Evolutionary conservation across 1,284 basidiomycete species (phyloP).

Genomic region (Spongispora temasekensis): DNA sequence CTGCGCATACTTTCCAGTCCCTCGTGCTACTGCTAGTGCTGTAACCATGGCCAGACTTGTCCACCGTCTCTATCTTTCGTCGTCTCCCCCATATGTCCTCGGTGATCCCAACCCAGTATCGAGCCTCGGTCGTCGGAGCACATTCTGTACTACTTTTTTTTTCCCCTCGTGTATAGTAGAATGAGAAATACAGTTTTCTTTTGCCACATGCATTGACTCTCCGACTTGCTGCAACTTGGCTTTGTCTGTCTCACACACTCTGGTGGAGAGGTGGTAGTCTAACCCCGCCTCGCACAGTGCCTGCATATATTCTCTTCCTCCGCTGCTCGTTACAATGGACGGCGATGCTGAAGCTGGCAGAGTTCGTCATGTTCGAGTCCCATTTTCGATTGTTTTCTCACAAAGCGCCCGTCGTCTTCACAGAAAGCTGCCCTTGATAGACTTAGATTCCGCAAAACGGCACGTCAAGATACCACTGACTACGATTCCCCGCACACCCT

Average conservation of each 20-base stretch:
- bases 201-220: conserved; percentile 61
- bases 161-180: conserved; percentile 32
- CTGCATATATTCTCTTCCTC: conserved; percentile 16
- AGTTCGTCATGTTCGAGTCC: conserved; percentile 38
- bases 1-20: too few species aligned
- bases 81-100: too few species aligned
- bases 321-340: conserved; percentile 41
- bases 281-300: conserved; percentile 12
- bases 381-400: conserved; percentile 32
- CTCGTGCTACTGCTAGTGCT: too few species aligned
- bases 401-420: conserved; percentile 34
- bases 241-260: conserved; percentile 26
- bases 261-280: conserved; percentile 18
- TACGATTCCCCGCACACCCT: conserved; percentile 38
- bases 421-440: conserved; percentile 62
- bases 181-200: conserved; percentile 41
- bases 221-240: conserved; percentile 45
- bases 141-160: conserved; percentile 23
- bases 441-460: conserved; percentile 60
- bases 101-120: too few species aligned
- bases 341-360: conserved; percentile 40
- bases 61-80: too few species aligned
- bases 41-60: too few species aligned
- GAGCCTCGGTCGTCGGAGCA: background rate
- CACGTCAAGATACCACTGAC: conserved; percentile 40